These are phyloP conservation scores for Beauveria sp. DNA, from an alignment of 2,329 filamentous ascomycete genomes.

Conservation along the genomic window DNA sequence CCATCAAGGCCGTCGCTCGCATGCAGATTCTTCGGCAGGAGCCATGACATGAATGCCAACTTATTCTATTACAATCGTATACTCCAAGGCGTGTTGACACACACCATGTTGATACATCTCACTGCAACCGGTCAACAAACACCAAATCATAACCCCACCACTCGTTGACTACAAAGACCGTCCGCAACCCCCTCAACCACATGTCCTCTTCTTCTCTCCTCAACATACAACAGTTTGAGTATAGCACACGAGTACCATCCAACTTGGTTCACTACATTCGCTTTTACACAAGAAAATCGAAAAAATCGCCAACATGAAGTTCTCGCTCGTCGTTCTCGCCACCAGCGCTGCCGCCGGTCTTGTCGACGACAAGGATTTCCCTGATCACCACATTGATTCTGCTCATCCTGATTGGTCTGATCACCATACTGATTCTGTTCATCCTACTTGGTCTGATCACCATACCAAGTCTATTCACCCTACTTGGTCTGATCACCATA, in stretches of 20 bases:
- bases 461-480: too few species aligned
- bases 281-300: constrained; percentile 1
- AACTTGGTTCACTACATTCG: constrained; percentile 9
- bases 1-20: too few species aligned
- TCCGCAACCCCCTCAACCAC: not conserved
- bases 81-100: not conserved
- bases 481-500: too few species aligned
- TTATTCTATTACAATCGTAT: too few species aligned
- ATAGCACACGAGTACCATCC: not conserved
- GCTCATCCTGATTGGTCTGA: too few species aligned
- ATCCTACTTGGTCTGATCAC: too few species aligned
- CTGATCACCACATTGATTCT: too few species aligned
- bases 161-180: constrained; percentile 8
- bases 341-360: not conserved
- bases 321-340: constrained; percentile 8
- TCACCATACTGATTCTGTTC: too few species aligned
- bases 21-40: too few species aligned
- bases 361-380: too few species aligned
- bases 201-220: not conserved
- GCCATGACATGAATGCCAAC: too few species aligned
- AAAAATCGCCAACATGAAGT: constrained; percentile 8
- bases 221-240: not conserved
- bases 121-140: not conserved
- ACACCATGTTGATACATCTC: not conserved
- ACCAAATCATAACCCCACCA: not conserved